These are phyloP conservation scores for Annulohypoxylon truncatum DNA, from an alignment of 2,329 filamentous ascomycete species.

Conservation along the genomic window DNA sequence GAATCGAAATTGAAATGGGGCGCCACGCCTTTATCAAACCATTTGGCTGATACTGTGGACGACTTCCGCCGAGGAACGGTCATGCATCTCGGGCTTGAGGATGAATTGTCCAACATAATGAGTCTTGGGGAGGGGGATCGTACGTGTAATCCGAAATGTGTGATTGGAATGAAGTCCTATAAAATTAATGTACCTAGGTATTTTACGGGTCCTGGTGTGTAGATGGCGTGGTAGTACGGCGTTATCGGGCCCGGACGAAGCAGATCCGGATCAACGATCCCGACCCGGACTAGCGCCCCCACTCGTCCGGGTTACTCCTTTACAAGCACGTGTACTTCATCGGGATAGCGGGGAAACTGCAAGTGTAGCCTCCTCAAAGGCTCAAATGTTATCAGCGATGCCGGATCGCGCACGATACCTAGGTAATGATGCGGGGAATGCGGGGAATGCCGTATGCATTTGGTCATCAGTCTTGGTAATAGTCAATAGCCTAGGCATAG, in stretches of 20 bases:
- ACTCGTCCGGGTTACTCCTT: constrained; percentile 13
- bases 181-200: background rate
- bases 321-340: constrained; percentile 5
- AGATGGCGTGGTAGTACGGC: background rate
- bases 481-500: background rate
- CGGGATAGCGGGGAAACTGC: background rate
- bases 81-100: constrained; percentile 20
- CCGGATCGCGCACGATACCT: constrained; percentile 12
- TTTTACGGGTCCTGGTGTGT: constrained; percentile 3
- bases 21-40: constrained; percentile 3
- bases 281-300: constrained; percentile 1
- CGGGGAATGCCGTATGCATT: background rate
- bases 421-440: constrained; percentile 37
- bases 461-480: constrained; percentile 8
- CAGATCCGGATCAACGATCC: background rate
- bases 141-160: constrained; percentile 6
- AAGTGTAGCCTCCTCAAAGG: background rate
- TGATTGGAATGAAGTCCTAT: background rate
- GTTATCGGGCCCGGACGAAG: background rate
- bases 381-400: constrained; percentile 14
- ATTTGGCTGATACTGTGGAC: background rate
- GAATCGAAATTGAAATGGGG: constrained; percentile 22
- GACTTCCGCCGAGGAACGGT: background rate
- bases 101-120: background rate
- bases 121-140: constrained; percentile 8